These are phyloP conservation scores for Mollisiaceae sp. DNA, from an alignment of 2,329 filamentous ascomycete genomes.

Conservation along the genomic window DNA sequence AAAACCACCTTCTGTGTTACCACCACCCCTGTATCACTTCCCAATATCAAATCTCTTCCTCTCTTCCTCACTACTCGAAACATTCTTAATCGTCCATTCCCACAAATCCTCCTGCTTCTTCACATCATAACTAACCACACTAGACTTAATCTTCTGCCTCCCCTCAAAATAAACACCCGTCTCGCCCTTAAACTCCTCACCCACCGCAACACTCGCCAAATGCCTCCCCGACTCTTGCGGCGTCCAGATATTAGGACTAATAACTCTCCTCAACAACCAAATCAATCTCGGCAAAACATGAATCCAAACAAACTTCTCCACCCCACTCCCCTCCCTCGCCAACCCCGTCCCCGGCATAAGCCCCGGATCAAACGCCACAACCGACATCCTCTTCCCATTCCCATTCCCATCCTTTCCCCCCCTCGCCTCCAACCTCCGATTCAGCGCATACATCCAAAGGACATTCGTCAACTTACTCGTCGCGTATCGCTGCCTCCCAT, in stretches of 20 bases:
- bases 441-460: constrained; percentile 53
- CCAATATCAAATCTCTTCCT: constrained; percentile 14
- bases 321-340: constrained; percentile 41
- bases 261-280: constrained; percentile 44
- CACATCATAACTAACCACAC: constrained; percentile 50
- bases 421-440: constrained; percentile 48
- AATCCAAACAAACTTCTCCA: constrained; percentile 45
- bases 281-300: constrained; percentile 45
- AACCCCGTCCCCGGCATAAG: constrained; percentile 55
- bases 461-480: constrained; percentile 55
- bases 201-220: constrained; percentile 49
- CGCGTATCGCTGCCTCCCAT: constrained; percentile 49
- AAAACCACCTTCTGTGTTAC: no score
- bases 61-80: constrained; percentile 30
- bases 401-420: no score
- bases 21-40: not conserved
- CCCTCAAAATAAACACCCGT: constrained; percentile 53
- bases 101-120: constrained; percentile 55
- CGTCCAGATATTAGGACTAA: constrained; percentile 46
- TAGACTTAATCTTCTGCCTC: constrained; percentile 46
- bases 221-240: constrained; percentile 47
- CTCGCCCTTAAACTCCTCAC: constrained; percentile 41
- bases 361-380: constrained; percentile 52
- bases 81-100: constrained; percentile 51
- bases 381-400: no score